A percentile compares a stretch with the other conserved stretches of the same genome.
Evolutionary conservation across 2,329 filamentous ascomycete species (phyloP).

Genomic region (Paecilomyces variotii): DNA sequence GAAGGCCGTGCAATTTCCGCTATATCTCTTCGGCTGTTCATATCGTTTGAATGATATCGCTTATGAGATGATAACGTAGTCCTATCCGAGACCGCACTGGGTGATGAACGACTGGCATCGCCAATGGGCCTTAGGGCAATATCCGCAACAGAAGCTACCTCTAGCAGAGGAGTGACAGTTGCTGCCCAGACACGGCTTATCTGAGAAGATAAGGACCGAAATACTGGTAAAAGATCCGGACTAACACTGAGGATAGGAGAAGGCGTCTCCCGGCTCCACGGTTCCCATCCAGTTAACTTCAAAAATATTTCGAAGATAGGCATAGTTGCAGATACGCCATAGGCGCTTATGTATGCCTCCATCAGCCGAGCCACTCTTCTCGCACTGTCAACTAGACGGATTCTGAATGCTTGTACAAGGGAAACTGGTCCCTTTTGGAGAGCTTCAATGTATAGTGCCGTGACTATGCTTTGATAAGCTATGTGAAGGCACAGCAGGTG

Average conservation of each 20-base stretch:
- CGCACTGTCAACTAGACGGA: slow-evolving; percentile 19
- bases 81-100: background rate
- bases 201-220: slow-evolving; percentile 7
- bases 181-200: background rate
- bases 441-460: slow-evolving; percentile 15
- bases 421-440: slow-evolving; percentile 12
- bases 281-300: slow-evolving; percentile 21
- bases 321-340: slow-evolving; percentile 31
- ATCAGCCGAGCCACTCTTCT: slow-evolving; percentile 28
- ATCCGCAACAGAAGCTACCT: background rate
- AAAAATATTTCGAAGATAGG: slow-evolving; percentile 36
- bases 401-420: background rate
- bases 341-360: slow-evolving; percentile 31
- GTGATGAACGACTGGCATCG: background rate
- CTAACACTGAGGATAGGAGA: slow-evolving; percentile 15
- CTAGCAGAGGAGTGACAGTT: background rate
- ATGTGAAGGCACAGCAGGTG: slow-evolving; percentile 28
- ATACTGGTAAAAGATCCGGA: slow-evolving; percentile 17
- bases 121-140: background rate
- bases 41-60: background rate
- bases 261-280: slow-evolving; percentile 2
- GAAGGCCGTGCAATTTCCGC: slow-evolving; percentile 6
- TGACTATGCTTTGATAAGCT: slow-evolving; percentile 22
- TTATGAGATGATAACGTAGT: background rate
- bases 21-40: slow-evolving; percentile 1